Base-by-base conservation (phyloP, 2,329 filamentous ascomycete genomes). In the Pseudogymnoascus sp. region DNA sequence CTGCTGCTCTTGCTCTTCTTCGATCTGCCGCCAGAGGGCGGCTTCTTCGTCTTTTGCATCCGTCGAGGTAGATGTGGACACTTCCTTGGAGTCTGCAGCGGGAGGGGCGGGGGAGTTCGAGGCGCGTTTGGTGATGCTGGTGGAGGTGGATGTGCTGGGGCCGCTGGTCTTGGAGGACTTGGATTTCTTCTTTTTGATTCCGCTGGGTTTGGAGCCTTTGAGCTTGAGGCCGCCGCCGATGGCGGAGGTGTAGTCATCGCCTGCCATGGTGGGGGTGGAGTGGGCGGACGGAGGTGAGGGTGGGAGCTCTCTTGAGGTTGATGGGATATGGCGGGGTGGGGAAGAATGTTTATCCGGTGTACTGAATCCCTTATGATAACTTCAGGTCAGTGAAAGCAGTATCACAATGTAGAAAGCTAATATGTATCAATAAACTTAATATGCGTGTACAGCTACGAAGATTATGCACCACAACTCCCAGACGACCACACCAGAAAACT, bases 211-310 rank as follows among this genome's bases (percentile, higher is more conserved):
- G 70, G 86, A 87, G 65, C 79, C 82, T 78, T 97, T 97, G 64
- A 97, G 82, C 72, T 90, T 93, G 35, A 97, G 83, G 69, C 91
- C 91, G 70, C 87, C 85, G 63, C 85, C 81, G 64, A 82, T 81
- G 62, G 79, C 75, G 65, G 84, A 77, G 58, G 81, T 75, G 78
- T 95, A 95, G 68, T 95, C 90, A 73, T 89, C 87, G 61, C 84
- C 81, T 25, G 87, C 83, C 88, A 92, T 92, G 52, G 39, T 64
- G 58, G 48, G 60, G 29, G 31, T 52, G 42, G 27, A 27, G 36
- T 21, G 10, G 10, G 27, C 4, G 13, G 2, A 29, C 21, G 15
- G 15, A 13, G 15, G 33, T 18, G 8, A 33, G 25, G 27, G 27
- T 18, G 9, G 27, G 12, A 55, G 45, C 42, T 52, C n/a, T 36